Evolutionary conservation across 1,284 basidiomycete genomes (phyloP), one percentile per base, ranked within the genome.

Genomic region (Cryptococcus maquisensis): DNA sequence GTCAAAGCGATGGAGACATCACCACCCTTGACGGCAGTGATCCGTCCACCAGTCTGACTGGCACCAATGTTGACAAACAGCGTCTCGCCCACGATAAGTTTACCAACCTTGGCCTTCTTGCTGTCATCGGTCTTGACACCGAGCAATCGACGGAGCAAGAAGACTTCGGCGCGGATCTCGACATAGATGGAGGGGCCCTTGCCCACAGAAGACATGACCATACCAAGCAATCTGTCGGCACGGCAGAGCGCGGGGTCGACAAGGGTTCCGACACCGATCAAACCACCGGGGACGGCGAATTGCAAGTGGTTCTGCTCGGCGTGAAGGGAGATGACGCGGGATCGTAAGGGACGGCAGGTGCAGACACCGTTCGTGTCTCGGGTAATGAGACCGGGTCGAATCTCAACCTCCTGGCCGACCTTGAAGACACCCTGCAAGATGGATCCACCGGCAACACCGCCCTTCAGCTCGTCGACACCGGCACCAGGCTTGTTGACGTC

Each of bases 401-500:
- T 95, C 79, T 98, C 96, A 60, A 98, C 91, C 77, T 97, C 90
- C 79, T 90, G 86, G 0, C 94, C 93, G 52, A 98, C 81, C 59
- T 82, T 85, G 61, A 98, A 84, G 35, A 97, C 89, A 69, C 95
- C 96, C 13, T 86, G 89, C 60, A 98, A 82, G 70, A 98, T 95
- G 38, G 89, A 94, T 38, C 95, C 95, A 78, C 95, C 95, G 16
- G 95, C 96, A 32, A 98, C 96, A 73, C 96, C 96, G 61, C 95
- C 95, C 78, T 96, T 95, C 57, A 98, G 83, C 59, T 98, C 95
- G 66, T 96, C 88, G 9, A 98, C 92, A 73, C 95, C 91, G 5
- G 94, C 86, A 73, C 95, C 95, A 12, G 95, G 95, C 79, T 97
- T 98, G 84, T 98, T 98, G 75, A 98, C 95, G 76, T 98, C 96